These are phyloP conservation scores for Pharus latifolius DNA, from an alignment of 176 grass and related monocot species.

Conservation along the genomic window DNA sequence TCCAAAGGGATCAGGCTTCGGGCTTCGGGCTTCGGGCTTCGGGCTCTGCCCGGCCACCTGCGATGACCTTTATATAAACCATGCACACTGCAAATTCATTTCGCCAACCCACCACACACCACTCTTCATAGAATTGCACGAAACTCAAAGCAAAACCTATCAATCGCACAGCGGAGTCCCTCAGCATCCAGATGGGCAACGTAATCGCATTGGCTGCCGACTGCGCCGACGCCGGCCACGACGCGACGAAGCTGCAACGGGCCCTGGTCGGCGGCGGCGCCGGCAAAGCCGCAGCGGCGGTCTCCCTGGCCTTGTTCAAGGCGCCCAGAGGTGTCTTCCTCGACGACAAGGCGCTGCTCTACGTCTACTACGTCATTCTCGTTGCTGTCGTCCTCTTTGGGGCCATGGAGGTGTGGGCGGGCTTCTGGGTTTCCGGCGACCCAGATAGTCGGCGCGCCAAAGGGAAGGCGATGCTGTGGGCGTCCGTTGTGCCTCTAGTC, in stretches of 20 bases:
- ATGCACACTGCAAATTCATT: too few relatives aligned
- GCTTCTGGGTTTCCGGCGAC: slow-evolving; percentile 15
- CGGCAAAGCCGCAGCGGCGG: background rate
- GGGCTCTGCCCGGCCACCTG: too few relatives aligned
- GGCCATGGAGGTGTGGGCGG: background rate
- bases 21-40: too few relatives aligned
- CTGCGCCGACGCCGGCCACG: background rate
- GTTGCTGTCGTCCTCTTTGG: background rate
- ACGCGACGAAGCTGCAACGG: background rate
- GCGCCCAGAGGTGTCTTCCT: background rate
- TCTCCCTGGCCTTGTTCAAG: slow-evolving; percentile 19
- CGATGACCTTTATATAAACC: too few relatives aligned
- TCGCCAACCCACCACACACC: too few relatives aligned
- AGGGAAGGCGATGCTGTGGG: background rate
- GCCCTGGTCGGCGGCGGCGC: slow-evolving; percentile 10
- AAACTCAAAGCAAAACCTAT: too few relatives aligned
- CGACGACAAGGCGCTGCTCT: background rate
- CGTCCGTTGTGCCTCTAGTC: background rate
- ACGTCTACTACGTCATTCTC: background rate
- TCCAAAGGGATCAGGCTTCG: too few relatives aligned
- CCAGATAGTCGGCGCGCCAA: background rate
- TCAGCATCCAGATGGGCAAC: too few relatives aligned
- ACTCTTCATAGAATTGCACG: too few relatives aligned
- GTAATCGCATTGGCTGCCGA: background rate
- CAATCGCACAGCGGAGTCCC: too few relatives aligned